Conservation (phyloP, 1,139 yeast genomes). For the Arxiozyma slooffiae region DNA sequence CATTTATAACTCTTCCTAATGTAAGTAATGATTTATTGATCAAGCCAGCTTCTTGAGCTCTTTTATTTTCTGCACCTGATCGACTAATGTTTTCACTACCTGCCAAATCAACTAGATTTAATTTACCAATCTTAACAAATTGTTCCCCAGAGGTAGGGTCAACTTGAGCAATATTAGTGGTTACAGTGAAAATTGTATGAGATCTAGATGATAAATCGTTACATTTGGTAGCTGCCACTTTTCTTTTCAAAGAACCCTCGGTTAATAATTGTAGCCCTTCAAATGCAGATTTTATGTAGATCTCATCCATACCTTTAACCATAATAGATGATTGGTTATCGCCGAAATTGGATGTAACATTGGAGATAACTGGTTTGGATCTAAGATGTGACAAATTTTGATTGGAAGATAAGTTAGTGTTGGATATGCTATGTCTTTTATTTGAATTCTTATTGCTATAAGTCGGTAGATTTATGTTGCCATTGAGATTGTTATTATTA, state of each 20-base stretch:
- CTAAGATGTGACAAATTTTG: not conserved
- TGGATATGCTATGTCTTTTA: constrained; percentile 1
- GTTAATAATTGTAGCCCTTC: constrained; percentile 39
- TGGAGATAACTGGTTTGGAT: not conserved
- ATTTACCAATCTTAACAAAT: constrained; percentile 45
- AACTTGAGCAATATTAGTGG: constrained; percentile 39
- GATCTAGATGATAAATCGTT: constrained; percentile 68
- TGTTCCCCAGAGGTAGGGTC: constrained; percentile 35
- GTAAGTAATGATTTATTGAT: constrained; percentile 78
- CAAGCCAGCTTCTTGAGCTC: constrained; percentile 83
- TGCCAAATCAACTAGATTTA: constrained; percentile 80
- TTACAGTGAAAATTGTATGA: constrained; percentile 63
- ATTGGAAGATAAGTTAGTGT: not conserved
- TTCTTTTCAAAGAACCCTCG: constrained; percentile 43
- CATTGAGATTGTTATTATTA: not conserved
- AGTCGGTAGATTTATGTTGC: not conserved
- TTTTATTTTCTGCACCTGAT: constrained; percentile 67
- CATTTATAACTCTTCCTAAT: constrained; percentile 74
- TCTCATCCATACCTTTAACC: constrained; percentile 44
- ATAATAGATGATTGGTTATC: constrained; percentile 26
- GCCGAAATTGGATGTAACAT: not conserved
- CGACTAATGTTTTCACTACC: constrained; percentile 76
- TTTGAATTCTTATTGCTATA: constrained; percentile 1
- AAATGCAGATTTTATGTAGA: constrained; percentile 33
- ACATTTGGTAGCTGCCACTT: constrained; percentile 59